Evolutionary conservation across 2,329 filamentous ascomycete species (phyloP).

Genomic region (Clarireedia monteithiana): DNA sequence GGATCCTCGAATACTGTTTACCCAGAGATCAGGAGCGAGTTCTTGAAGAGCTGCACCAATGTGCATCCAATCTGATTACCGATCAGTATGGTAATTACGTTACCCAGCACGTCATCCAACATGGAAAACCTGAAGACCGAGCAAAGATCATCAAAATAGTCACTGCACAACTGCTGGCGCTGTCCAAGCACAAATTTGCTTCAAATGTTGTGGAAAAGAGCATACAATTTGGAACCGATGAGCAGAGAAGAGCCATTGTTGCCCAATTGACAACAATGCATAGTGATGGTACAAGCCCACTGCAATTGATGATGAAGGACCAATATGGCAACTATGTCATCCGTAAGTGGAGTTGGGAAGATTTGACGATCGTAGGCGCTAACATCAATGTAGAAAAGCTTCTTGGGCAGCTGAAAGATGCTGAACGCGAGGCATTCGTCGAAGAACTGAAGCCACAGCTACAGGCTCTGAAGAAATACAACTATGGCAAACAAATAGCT

Average conservation of each 20-base stretch:
- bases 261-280: constrained; percentile 50
- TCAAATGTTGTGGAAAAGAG: constrained; percentile 97
- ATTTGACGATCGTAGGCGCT: not conserved
- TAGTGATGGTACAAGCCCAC: constrained; percentile 58
- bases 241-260: constrained; percentile 65
- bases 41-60: constrained; percentile 69
- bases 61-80: constrained; percentile 63
- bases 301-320: constrained; percentile 77
- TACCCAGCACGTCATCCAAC: constrained; percentile 80
- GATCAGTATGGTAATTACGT: constrained; percentile 97
- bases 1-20: constrained; percentile 78
- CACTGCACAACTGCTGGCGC: constrained; percentile 59
- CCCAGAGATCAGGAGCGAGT: constrained; percentile 64
- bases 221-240: constrained; percentile 60
- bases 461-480: constrained; percentile 52
- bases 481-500: constrained; percentile 57
- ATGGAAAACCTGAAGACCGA: constrained; percentile 66
- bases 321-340: constrained; percentile 95
- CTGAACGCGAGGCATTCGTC: constrained; percentile 51
- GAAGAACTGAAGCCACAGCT: constrained; percentile 58
- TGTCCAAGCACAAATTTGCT: constrained; percentile 92
- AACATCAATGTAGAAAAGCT: constrained; percentile 62
- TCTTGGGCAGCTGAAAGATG: constrained; percentile 52
- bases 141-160: constrained; percentile 67
- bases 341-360: constrained; percentile 52